These are phyloP conservation scores for Aspergillus egyptiacus DNA, from an alignment of 495 filamentous ascomycete genomes.

Conservation along the genomic window DNA sequence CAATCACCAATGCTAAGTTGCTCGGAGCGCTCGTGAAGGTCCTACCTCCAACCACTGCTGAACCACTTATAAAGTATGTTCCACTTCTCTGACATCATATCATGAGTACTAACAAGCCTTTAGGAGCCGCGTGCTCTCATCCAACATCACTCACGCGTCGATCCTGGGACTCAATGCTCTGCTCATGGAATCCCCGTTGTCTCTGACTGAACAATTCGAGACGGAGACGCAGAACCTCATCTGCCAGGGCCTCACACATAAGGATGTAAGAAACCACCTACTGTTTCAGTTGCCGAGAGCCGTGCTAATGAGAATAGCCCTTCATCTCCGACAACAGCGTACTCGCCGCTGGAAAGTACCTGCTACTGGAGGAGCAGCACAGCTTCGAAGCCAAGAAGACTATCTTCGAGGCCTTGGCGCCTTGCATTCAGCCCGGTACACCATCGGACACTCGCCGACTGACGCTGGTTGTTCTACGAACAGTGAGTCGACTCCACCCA, in stretches of 20 bases:
- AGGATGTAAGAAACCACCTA: conserved; percentile 54
- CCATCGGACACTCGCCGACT: conserved; percentile 79
- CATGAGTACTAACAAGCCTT: conserved; percentile 11
- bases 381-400: conserved; percentile 62
- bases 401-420: conserved; percentile 69
- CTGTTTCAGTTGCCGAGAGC: no score
- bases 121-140: conserved; percentile 66
- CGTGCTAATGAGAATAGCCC: conserved; percentile 42
- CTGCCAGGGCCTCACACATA: conserved; percentile 70
- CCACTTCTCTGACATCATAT: not conserved
- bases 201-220: conserved; percentile 58
- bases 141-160: conserved; percentile 59
- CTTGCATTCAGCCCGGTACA: conserved; percentile 67
- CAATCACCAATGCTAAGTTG: conserved; percentile 81
- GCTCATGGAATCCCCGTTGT: conserved; percentile 66
- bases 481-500: conserved; percentile 66
- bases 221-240: conserved; percentile 69
- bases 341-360: conserved; percentile 90
- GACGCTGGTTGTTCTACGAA: conserved; percentile 83
- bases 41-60: conserved; percentile 59
- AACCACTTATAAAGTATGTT: conserved; percentile 63
- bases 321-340: conserved; percentile 86
- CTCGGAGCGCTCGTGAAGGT: conserved; percentile 85
- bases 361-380: conserved; percentile 55
- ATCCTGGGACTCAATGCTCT: conserved; percentile 84